Evolutionary conservation across 73 alveolate genomes (phyloP).

Genomic region (Breviolum minutum): DNA sequence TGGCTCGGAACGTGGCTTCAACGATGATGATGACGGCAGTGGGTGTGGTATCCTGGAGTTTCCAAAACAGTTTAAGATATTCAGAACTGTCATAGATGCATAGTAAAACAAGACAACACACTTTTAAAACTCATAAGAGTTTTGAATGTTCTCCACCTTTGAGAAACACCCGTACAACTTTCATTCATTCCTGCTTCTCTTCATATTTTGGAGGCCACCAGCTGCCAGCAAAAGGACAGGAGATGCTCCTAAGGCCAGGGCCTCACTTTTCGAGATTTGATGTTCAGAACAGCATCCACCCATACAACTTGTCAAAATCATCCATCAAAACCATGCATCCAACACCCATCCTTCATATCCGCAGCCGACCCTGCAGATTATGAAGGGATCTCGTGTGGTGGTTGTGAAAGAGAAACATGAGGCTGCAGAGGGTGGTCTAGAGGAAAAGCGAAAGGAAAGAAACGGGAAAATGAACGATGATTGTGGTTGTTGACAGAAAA

Average conservation of each 20-base stretch:
- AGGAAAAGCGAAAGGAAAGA: too few species aligned
- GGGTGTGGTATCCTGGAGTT: neutral
- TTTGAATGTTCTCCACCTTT: neutral
- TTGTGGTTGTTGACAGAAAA: too few species aligned
- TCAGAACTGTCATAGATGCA: neutral
- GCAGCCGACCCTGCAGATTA: conserved; percentile 22
- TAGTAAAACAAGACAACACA: too few species aligned
- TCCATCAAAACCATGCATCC: neutral
- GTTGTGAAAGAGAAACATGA: conserved; percentile 81
- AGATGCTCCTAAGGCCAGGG: neutral
- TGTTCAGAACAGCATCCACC: neutral
- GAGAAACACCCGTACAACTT: too few species aligned
- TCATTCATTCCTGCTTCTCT: too few species aligned
- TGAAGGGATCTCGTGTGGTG: conserved; percentile 92
- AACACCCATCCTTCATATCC: neutral
- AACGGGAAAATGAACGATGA: too few species aligned
- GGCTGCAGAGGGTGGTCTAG: neutral
- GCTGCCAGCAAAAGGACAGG: neutral
- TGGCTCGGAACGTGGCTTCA: conserved; percentile 92
- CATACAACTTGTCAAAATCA: neutral
- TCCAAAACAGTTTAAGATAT: neutral
- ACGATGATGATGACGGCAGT: conserved; percentile 63
- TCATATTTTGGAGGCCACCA: neutral
- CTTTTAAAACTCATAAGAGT: too few species aligned
- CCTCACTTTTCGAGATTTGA: neutral